Conservation (phyloP, 2,329 filamentous ascomycete species). For the Paraphoma chrysanthemicola region DNA sequence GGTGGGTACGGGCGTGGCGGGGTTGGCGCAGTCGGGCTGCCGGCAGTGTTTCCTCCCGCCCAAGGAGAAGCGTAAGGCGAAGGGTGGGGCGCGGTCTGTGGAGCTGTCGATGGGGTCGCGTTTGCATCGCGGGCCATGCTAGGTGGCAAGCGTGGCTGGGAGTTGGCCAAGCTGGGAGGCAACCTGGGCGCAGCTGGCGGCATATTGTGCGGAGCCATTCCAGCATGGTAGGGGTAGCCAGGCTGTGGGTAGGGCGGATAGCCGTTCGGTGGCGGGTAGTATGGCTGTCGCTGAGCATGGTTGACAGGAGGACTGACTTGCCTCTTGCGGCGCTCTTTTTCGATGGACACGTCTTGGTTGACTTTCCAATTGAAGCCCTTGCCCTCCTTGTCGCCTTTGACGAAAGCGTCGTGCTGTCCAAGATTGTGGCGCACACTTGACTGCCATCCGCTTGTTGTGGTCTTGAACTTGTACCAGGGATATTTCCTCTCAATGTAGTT, state of each 20-base stretch:
- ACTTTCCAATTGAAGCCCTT: conserved; percentile 71
- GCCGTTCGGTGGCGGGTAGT: conserved; percentile 41
- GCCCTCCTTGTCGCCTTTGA: conserved; percentile 66
- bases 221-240: conserved; percentile 36
- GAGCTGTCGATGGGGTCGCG: conserved; percentile 27
- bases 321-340: conserved; percentile 61
- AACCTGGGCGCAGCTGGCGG: conserved; percentile 37
- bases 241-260: conserved; percentile 38
- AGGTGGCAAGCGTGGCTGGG: conserved; percentile 44
- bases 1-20: conserved; percentile 41
- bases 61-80: conserved; percentile 47
- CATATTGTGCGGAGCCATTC: conserved; percentile 39
- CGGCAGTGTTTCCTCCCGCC: conserved; percentile 39
- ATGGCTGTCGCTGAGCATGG: conserved; percentile 38
- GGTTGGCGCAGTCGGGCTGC: conserved; percentile 31
- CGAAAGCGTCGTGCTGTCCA: conserved; percentile 64
- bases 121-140: conserved; percentile 42
- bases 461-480: conserved; percentile 68
- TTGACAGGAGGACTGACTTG: conserved; percentile 55
- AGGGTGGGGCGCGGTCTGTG: conserved; percentile 35
- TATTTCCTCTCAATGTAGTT: conserved; percentile 68
- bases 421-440: conserved; percentile 72
- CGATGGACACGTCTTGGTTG: conserved; percentile 64
- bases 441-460: conserved; percentile 68
- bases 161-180: conserved; percentile 32